A percentile compares a stretch with the other conserved stretches of the same genome.
These are phyloP conservation scores for Hymenoscyphus linearis DNA, from an alignment of 2,329 filamentous ascomycete species.

Conservation along the genomic window DNA sequence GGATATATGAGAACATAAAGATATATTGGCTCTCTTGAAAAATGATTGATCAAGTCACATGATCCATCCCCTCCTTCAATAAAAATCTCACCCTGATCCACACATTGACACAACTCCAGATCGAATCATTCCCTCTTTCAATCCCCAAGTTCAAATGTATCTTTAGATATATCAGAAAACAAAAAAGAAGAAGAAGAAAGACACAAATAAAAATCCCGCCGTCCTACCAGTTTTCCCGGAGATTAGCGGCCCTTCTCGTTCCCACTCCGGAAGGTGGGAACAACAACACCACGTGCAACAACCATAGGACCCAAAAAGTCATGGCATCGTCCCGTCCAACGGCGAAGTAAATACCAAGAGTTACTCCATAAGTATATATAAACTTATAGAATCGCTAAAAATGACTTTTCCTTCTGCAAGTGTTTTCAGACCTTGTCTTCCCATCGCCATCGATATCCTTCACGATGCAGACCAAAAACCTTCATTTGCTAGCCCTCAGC, in stretches of 20 bases:
- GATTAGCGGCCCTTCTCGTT: background rate
- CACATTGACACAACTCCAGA: no score
- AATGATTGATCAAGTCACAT: no score
- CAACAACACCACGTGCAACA: constrained; percentile 2
- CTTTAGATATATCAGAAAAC: no score
- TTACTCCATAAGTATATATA: background rate
- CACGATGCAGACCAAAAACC: constrained; percentile 2
- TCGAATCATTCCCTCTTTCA: no score
- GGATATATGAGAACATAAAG: no score
- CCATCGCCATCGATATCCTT: background rate
- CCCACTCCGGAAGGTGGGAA: constrained; percentile 5
- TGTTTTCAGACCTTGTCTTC: constrained; percentile 1
- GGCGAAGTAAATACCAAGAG: background rate
- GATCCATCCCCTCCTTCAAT: no score
- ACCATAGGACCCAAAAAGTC: background rate
- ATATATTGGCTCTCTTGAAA: no score
- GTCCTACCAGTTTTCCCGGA: background rate
- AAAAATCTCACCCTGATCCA: no score
- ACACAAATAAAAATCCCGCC: background rate
- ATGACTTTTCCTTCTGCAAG: background rate
- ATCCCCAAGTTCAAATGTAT: no score
- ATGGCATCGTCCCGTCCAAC: background rate
- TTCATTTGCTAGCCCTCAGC: background rate
- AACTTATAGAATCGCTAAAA: background rate
- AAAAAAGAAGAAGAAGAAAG: background rate